Conservation (phyloP, 352 stramenopile species). For the Pythium biforme region DNA sequence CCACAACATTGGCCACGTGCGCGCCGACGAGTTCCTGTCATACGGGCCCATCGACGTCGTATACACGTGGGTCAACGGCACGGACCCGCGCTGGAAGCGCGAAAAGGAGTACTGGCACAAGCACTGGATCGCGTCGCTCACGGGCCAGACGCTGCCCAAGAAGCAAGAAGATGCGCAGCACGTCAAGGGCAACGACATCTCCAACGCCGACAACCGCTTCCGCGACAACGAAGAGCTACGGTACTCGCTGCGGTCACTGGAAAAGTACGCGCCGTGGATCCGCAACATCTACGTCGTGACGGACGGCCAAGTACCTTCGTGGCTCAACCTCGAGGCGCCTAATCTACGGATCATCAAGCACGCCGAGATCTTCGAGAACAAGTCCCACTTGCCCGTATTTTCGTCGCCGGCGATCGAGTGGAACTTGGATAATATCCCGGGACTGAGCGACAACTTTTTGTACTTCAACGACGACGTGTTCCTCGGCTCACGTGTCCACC, state of each 20-base stretch:
- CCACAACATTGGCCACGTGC: constrained; percentile 71
- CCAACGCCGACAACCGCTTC: constrained; percentile 90
- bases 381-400: constrained; percentile 91
- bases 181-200: constrained; percentile 65
- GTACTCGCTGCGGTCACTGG: constrained; percentile 91
- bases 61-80: constrained; percentile 97
- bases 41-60: constrained; percentile 93
- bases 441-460: constrained; percentile 90
- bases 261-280: constrained; percentile 95
- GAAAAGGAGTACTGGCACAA: constrained; percentile 89
- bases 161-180: constrained; percentile 39
- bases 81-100: constrained; percentile 90
- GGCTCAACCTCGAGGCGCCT: constrained; percentile 86
- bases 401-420: constrained; percentile 93
- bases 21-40: constrained; percentile 46
- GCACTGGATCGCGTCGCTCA: constrained; percentile 86
- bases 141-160: constrained; percentile 67
- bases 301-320: constrained; percentile 92
- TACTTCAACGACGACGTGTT: constrained; percentile 98
- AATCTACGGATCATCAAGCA: constrained; percentile 89
- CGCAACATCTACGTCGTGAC: constrained; percentile 94
- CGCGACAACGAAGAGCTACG: constrained; percentile 94
- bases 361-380: constrained; percentile 88
- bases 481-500: constrained; percentile 81
- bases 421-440: constrained; percentile 92